phyloP scores from a whole-genome alignment of 257 asterid species.

The Dorcoceras hygrometricum region DNA sequence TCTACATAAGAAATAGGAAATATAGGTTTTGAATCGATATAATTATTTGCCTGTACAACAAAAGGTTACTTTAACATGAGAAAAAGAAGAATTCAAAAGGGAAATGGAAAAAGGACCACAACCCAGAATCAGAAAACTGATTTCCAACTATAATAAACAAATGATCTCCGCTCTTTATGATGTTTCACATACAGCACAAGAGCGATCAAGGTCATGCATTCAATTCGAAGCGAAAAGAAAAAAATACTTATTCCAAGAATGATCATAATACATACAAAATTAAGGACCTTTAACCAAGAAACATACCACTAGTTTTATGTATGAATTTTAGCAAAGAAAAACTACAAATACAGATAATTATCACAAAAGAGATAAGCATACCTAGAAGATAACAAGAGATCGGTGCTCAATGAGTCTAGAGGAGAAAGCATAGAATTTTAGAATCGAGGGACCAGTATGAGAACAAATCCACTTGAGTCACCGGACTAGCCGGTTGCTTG shows the following conservation, averaged over 20 bases:
- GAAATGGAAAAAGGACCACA: background rate
- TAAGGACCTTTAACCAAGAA: background rate
- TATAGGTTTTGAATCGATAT: background rate
- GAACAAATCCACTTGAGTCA: slow-evolving; percentile 28
- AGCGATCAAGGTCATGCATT: background rate
- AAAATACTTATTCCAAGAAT: background rate
- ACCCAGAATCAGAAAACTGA: background rate
- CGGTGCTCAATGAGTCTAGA: slow-evolving; percentile 40
- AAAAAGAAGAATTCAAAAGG: too few relatives aligned
- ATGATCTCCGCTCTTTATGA: background rate
- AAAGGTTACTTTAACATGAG: background rate
- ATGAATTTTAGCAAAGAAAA: background rate
- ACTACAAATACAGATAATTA: background rate
- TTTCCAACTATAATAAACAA: too few relatives aligned
- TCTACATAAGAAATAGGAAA: background rate
- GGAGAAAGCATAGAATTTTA: slow-evolving; percentile 16
- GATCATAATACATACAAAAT: background rate
- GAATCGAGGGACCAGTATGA: slow-evolving; percentile 14
- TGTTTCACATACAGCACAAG: background rate
- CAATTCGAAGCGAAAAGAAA: background rate
- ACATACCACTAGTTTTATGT: background rate
- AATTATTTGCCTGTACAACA: background rate
- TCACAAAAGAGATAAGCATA: slow-evolving; percentile 26
- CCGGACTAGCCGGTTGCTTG: slow-evolving; percentile 36
- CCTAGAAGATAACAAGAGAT: slow-evolving; percentile 58